These are phyloP conservation scores for Mycena indigotica DNA, from an alignment of 768 basidiomycete species.

Conservation along the genomic window DNA sequence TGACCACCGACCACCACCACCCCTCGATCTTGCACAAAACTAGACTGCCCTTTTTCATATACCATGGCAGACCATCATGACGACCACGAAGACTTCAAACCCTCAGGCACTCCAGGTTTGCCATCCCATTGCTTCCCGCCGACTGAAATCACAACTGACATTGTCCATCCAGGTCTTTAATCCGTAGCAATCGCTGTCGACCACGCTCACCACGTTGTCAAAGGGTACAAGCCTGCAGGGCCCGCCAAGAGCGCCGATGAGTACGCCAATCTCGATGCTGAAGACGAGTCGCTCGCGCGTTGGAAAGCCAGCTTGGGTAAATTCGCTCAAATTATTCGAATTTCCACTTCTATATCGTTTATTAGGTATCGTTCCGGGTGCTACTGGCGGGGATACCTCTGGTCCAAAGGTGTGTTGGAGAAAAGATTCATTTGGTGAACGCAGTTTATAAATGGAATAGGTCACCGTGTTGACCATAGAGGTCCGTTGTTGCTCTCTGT, in stretches of 20 bases:
- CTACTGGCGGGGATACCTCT: constrained; percentile 33
- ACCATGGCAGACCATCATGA: constrained; percentile 35
- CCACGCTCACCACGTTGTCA: constrained; percentile 17
- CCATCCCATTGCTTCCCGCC: no score
- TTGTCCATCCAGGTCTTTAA: no score
- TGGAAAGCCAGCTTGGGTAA: constrained; percentile 97
- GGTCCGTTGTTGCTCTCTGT: not conserved
- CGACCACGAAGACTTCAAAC: constrained; percentile 72
- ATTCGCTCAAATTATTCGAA: constrained; percentile 46
- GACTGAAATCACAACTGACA: no score
- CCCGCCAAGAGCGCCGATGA: constrained; percentile 74
- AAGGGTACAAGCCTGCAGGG: constrained; percentile 74
- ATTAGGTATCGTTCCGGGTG: constrained; percentile 64
- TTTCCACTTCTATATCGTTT: constrained; percentile 64
- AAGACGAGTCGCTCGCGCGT: constrained; percentile 90
- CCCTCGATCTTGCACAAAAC: not conserved
- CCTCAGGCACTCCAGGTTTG: constrained; percentile 68
- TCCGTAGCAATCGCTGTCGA: not conserved
- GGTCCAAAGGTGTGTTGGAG: constrained; percentile 64
- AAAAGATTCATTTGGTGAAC: not conserved
- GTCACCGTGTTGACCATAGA: constrained; percentile 76
- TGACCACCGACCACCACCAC: constrained; percentile 7
- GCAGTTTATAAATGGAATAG: constrained; percentile 41
- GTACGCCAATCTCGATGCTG: constrained; percentile 81
- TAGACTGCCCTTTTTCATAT: no score